Base-by-base conservation (phyloP, 768 basidiomycete genomes). In the Xerocomus spinulosus region DNA sequence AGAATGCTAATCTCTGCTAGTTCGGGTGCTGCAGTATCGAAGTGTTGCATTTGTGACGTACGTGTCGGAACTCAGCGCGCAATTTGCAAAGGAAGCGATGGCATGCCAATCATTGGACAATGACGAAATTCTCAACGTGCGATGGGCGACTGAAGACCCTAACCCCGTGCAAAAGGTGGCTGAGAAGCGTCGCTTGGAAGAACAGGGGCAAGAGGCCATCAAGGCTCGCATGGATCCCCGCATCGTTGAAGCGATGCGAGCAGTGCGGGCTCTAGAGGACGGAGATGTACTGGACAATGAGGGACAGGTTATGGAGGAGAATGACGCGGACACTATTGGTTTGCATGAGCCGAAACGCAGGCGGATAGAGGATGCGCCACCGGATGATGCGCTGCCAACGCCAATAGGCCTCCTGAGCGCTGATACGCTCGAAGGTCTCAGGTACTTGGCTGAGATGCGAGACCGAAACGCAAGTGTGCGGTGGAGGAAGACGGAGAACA, bases 111-210 rank as follows among this genome's bases (percentile, higher is more conserved):
- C 90, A 15, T 76, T 98, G 54, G 96, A 98, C 64, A 88, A 92
- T 58, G 94, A 96, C 64, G 96, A 99, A 62, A 93, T 97, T 51
- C 78, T 98, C 51, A 99, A 99, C 68, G 93, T 98, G 44, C 85
- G 95, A 40, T 99, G 96, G 96, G 96, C 96, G 29, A 98, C 95
- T 0, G 95, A 96, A 63, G 96, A 99, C 65, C 96, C 96, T 1
- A 99, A 99, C 64, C 96, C 95, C 1, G 82, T 81, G 0, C 83
- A 87, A 53, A 94, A 93, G 58, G 82, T 87, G 8, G 79, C 81
- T 0, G 96, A 98, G 68, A 87, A 92, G 59, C 75, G 79, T 9
- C 75, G 93, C 12, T 64, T 99, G 24, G 87, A 92, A 62, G 83
- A 87, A 3, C 74, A 85, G 57, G 96, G 96, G 0, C 82, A 87